Percentiles rank a stretch among this genome's conserved stretches.
phyloP scores from a whole-genome alignment of 2,329 filamentous ascomycete genomes.

The Microascus cirrosus region DNA sequence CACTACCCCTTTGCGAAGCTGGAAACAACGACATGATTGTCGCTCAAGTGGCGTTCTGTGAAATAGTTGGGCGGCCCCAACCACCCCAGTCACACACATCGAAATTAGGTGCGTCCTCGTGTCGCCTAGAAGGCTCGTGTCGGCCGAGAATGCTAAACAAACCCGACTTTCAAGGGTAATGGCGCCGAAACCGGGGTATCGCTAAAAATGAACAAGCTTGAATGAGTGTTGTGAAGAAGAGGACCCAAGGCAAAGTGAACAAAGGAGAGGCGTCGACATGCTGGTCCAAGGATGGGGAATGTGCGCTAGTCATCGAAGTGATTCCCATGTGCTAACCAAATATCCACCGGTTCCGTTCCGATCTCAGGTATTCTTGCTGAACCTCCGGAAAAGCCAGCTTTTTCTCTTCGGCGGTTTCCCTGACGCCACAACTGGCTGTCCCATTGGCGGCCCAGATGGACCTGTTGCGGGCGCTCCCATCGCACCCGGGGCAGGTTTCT shows the following conservation, averaged over 20 bases:
- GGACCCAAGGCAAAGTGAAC: not conserved
- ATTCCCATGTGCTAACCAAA: not conserved
- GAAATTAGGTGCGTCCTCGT: not conserved
- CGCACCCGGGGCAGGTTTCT: constrained; percentile 2
- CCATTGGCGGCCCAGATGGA: not conserved
- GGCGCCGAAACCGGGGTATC: not conserved
- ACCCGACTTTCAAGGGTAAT: not conserved
- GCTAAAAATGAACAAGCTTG: constrained; percentile 2
- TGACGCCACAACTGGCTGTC: constrained; percentile 11
- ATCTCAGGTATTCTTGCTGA: constrained; percentile 50
- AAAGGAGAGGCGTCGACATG: not conserved
- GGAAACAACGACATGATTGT: not conserved
- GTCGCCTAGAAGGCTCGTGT: not conserved
- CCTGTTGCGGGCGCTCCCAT: not conserved
- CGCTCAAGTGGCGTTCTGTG: not conserved
- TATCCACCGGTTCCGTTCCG: not conserved
- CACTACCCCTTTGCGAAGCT: not conserved
- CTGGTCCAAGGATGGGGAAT: not conserved
- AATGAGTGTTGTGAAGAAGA: not conserved
- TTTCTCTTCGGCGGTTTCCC: constrained; percentile 58
- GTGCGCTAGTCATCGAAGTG: not conserved
- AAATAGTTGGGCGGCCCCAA: not conserved
- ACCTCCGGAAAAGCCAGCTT: constrained; percentile 78
- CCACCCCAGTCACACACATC: not conserved
- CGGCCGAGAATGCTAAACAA: not conserved